phyloP scores from a whole-genome alignment of 2,329 filamentous ascomycete species.

The Didymella exigua region DNA sequence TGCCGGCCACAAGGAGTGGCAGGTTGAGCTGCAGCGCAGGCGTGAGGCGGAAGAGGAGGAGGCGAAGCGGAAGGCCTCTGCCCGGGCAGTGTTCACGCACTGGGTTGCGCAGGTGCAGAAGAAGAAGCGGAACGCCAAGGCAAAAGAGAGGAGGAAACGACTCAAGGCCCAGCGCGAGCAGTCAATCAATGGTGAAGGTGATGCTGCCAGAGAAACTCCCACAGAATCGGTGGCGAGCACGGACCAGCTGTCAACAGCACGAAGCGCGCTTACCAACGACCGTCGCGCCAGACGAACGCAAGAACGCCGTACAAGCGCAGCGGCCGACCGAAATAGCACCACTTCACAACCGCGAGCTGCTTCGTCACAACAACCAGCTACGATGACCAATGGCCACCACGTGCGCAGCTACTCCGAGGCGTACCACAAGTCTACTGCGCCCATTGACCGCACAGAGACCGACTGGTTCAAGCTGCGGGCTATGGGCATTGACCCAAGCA shows the following conservation, averaged over 20 bases:
- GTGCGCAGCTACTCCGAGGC: conserved; percentile 32
- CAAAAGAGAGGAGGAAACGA: conserved; percentile 31
- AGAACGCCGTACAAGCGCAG: conserved; percentile 17
- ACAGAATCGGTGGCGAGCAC: conserved; percentile 7
- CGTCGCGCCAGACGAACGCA: conserved; percentile 27
- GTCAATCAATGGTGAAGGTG: conserved; percentile 14
- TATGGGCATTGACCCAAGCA: conserved; percentile 52
- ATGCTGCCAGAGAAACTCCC: conserved; percentile 3
- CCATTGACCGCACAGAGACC: conserved; percentile 53
- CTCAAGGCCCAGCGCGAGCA: conserved; percentile 30
- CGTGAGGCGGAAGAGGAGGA: conserved; percentile 28
- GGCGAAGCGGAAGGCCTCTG: conserved; percentile 23
- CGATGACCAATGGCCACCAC: conserved; percentile 5
- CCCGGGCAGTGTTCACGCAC: conserved; percentile 27
- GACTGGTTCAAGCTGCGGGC: conserved; percentile 60
- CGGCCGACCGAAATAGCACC: background rate
- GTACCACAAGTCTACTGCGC: conserved; percentile 31
- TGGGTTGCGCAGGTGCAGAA: conserved; percentile 34
- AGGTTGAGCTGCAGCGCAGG: conserved; percentile 34
- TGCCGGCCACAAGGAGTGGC: conserved; percentile 39
- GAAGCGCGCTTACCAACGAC: conserved; percentile 22
- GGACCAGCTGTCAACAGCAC: conserved; percentile 17
- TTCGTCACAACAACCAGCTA: conserved; percentile 1
- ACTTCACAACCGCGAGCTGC: background rate
- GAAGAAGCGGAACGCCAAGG: conserved; percentile 30